These are phyloP conservation scores for Posidonia australis DNA, from an alignment of 106 monocot genomes.

Conservation along the genomic window DNA sequence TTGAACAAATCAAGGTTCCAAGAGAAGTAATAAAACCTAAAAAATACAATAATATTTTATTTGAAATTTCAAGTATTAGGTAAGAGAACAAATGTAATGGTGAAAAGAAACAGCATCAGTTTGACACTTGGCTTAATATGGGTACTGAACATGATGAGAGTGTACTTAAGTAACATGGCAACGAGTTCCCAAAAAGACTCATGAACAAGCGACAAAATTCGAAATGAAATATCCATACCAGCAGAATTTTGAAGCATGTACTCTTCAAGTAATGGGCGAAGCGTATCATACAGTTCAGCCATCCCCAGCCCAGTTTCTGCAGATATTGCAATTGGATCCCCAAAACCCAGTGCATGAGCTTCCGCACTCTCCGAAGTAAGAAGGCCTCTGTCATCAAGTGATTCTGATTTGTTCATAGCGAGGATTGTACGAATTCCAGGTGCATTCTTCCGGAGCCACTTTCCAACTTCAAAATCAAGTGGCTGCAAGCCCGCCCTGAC, in stretches of 20 bases:
- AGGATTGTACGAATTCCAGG: slow-evolving; percentile 52
- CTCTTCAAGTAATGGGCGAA: slow-evolving; percentile 71
- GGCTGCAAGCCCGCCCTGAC: slow-evolving; percentile 84
- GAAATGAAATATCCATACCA: slow-evolving; percentile 22
- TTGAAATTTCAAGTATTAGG: too few relatives aligned
- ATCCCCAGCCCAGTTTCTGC: slow-evolving; percentile 95
- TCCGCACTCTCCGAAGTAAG: slow-evolving; percentile 63
- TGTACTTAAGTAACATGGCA: too few relatives aligned
- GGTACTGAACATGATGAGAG: too few relatives aligned
- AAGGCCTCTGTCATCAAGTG: slow-evolving; percentile 64
- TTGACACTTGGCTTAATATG: not conserved
- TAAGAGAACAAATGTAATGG: too few relatives aligned
- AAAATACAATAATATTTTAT: too few relatives aligned
- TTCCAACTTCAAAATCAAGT: slow-evolving; percentile 85
- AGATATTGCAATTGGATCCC: slow-evolving; percentile 96
- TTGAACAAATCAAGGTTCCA: too few relatives aligned
- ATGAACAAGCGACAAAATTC: not conserved
- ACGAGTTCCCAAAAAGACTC: not conserved
- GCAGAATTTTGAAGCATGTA: slow-evolving; percentile 46
- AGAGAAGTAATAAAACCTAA: too few relatives aligned
- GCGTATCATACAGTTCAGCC: slow-evolving; percentile 86
- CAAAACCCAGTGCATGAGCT: slow-evolving; percentile 81
- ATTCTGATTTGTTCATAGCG: slow-evolving; percentile 93
- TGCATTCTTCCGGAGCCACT: slow-evolving; percentile 90
- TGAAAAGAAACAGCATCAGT: not conserved